Evolutionary conservation across 352 stramenopile genomes (phyloP), one percentile per base, ranked within the genome.

Genomic region (Phytopythium chamaehyphon): DNA sequence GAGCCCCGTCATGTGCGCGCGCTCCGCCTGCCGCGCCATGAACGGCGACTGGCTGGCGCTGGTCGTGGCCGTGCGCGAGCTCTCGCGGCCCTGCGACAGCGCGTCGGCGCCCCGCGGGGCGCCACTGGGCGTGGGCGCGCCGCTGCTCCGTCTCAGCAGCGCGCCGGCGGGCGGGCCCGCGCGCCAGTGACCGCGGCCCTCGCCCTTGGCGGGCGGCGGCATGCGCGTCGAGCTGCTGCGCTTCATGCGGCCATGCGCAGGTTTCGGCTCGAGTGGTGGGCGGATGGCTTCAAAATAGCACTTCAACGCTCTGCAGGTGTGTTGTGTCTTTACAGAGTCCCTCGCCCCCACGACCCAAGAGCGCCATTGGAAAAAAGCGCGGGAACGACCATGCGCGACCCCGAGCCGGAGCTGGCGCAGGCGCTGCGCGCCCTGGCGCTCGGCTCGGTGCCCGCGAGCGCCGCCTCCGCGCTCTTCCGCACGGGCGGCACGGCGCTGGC

Each of bases 21-120:
- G 69, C 55, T 93, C 71, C 3, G 73, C 75, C 43, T 93, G 83
- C 6, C 79, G 75, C 47, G 62, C 70, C 82, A 93, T 93, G 64
- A 90, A 93, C 1, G 82, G 53, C 1, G 82, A 91, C 35, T 66
- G 65, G 40, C 47, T 35, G 31, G 56, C 58, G 22, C 37, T 69
- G 12, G 40, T 36, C 6, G 62, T n/a, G 1, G 56, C 28, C 10
- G 45, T 31, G 51, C 51, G 64, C 28, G 49, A 12, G 10, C 22
- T 21, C 1, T 51, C 45, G 5, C 45, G 24, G 14, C 24, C 26
- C n/a, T 39, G 44, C 16, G n/a, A 31, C 11, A 18, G 26, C 3
- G n/a, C n/a, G n/a, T 1, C 18, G 3, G 22, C 45, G 18, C 16
- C 16, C 28, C 26, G 9, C 11, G 7, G 28, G 3, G 28, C n/a